Conservation (phyloP, 1,139 yeast species). For the Yamadazyma pseudoaaseri region DNA sequence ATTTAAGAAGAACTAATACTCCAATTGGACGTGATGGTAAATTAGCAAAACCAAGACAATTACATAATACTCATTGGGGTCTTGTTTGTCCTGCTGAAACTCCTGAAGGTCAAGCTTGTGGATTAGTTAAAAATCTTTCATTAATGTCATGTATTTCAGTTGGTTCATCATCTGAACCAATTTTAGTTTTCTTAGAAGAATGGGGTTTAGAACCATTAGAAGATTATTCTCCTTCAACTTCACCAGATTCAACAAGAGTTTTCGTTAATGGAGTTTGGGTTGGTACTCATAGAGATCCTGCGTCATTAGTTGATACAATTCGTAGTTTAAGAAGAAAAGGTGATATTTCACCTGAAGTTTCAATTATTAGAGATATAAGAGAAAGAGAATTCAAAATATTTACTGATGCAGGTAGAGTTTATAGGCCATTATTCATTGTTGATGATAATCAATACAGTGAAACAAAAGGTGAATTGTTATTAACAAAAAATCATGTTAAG, state of each 20-base stretch:
- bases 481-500: slow-evolving; percentile 81
- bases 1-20: slow-evolving; percentile 97
- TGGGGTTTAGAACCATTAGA: slow-evolving; percentile 99
- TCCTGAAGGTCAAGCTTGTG: slow-evolving; percentile 99
- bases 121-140: slow-evolving; percentile 92
- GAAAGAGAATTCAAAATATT: slow-evolving; percentile 94
- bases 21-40: slow-evolving; percentile 99
- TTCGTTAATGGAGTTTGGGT: slow-evolving; percentile 99
- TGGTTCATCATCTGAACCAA: slow-evolving; percentile 96
- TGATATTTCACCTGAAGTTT: slow-evolving; percentile 93
- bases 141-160: slow-evolving; percentile 97
- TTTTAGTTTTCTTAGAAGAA: slow-evolving; percentile 88
- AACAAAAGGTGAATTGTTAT: slow-evolving; percentile 74
- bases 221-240: slow-evolving; percentile 90
- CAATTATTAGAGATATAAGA: slow-evolving; percentile 93
- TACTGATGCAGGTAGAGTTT: slow-evolving; percentile 98
- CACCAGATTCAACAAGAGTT: slow-evolving; percentile 89
- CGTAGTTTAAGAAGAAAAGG: slow-evolving; percentile 92
- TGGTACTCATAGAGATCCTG: slow-evolving; percentile 97
- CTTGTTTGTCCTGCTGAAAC: slow-evolving; percentile 99
- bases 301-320: slow-evolving; percentile 85
- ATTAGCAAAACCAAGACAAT: slow-evolving; percentile 96
- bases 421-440: slow-evolving; percentile 90
- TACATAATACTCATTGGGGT: slow-evolving; percentile 99
- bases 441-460: slow-evolving; percentile 79